Evolutionary conservation across 352 stramenopile genomes (phyloP).

Genomic region (Globisporangium spiculum): DNA sequence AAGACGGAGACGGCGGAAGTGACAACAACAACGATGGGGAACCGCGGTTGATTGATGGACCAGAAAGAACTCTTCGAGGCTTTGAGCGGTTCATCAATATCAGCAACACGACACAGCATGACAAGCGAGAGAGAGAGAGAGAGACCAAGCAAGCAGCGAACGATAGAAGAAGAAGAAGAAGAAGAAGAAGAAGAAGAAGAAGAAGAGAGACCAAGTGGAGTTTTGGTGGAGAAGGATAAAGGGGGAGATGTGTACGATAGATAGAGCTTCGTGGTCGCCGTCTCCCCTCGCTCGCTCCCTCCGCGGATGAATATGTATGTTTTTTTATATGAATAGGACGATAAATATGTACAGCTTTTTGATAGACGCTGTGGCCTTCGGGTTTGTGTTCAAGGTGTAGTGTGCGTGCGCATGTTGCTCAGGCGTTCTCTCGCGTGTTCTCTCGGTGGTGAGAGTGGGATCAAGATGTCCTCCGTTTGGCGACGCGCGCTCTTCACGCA

Average conservation of each 20-base stretch:
- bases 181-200: neutral
- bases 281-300: neutral
- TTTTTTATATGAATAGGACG: slow-evolving; percentile 11
- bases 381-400: neutral
- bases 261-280: neutral
- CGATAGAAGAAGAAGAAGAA: slow-evolving; percentile 1
- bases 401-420: neutral
- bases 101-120: neutral
- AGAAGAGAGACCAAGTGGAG: neutral
- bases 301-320: neutral
- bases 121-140: neutral
- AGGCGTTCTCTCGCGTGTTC: neutral
- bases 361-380: neutral
- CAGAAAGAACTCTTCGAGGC: neutral
- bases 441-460: neutral
- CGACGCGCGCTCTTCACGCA: neutral
- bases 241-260: neutral
- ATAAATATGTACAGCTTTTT: slow-evolving; percentile 11
- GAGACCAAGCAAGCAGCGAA: neutral
- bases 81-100: neutral
- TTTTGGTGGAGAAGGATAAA: neutral
- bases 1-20: neutral
- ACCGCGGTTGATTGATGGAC: neutral
- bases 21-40: neutral
- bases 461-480: neutral